Conservation (phyloP, 169 alveolate species). For the Neospora caninum region DNA sequence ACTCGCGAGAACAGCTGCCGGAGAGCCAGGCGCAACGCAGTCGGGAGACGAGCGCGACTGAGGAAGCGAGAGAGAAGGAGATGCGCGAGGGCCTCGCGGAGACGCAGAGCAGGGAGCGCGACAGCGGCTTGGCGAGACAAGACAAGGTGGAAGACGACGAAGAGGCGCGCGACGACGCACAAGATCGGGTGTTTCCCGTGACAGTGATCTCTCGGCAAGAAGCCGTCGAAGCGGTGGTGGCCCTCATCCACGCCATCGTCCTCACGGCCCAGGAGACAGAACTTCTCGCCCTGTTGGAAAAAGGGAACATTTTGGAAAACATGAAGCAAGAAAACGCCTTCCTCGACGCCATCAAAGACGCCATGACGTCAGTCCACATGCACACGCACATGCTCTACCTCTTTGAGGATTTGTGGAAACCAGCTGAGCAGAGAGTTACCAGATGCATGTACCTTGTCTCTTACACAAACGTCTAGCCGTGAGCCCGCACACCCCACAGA, state of each 20-base stretch:
- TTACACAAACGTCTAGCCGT: too few relatives aligned
- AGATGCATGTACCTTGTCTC: too few relatives aligned
- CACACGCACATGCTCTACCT: background rate
- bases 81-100: too few relatives aligned
- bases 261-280: background rate
- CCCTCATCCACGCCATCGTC: background rate
- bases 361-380: background rate
- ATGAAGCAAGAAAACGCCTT: background rate
- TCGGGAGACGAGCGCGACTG: too few relatives aligned
- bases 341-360: conserved; percentile 26
- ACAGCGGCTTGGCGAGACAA: background rate
- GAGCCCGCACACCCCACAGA: too few relatives aligned
- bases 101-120: background rate
- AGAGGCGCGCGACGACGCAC: background rate
- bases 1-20: too few relatives aligned
- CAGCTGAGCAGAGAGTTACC: too few relatives aligned
- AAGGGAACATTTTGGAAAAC: background rate
- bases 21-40: too few relatives aligned
- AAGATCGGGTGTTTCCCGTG: background rate
- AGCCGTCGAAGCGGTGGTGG: background rate
- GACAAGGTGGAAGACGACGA: background rate
- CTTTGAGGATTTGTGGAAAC: background rate
- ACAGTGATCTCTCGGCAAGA: background rate
- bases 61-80: too few relatives aligned
- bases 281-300: background rate